A percentile compares a stretch with the other conserved stretches of the same genome.
Evolutionary conservation across 2,329 filamentous ascomycete genomes (phyloP).

Genomic region (Pseudogymnoascus pannorum): DNA sequence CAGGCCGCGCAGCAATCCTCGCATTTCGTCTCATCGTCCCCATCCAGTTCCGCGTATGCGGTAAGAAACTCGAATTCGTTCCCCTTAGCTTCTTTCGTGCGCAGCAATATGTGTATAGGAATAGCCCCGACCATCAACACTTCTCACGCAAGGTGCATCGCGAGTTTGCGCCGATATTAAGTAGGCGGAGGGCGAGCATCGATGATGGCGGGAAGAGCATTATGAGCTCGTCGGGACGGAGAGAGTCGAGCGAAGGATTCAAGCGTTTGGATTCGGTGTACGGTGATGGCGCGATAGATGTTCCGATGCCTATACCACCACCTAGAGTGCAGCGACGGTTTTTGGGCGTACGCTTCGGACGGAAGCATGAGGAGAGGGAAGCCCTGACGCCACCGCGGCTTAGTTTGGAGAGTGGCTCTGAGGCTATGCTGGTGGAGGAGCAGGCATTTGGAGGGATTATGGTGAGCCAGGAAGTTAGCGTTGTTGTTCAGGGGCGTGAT

Average conservation of each 20-base stretch:
- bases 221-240: not conserved
- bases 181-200: constrained; percentile 23
- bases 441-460: constrained; percentile 48
- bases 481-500: constrained; percentile 35
- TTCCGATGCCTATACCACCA: not conserved
- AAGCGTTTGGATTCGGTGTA: not conserved
- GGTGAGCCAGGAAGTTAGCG: constrained; percentile 53
- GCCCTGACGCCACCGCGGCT: not conserved
- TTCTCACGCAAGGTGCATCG: constrained; percentile 55
- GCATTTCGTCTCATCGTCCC: constrained; percentile 55
- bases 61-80: constrained; percentile 48
- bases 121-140: constrained; percentile 46
- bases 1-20: constrained; percentile 36
- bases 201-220: constrained; percentile 1
- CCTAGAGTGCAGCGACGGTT: not conserved
- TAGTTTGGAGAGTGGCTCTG: constrained; percentile 15
- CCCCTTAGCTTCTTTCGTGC: constrained; percentile 59
- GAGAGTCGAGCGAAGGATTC: not conserved
- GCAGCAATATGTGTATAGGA: constrained; percentile 55
- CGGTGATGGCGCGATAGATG: not conserved
- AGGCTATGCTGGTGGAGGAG: constrained; percentile 17
- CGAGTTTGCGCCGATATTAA: constrained; percentile 48
- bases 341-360: not conserved
- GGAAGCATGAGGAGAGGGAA: not conserved
- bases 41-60: constrained; percentile 47